phyloP scores from a whole-genome alignment of 352 stramenopile genomes.

The Pythium coloratum region DNA sequence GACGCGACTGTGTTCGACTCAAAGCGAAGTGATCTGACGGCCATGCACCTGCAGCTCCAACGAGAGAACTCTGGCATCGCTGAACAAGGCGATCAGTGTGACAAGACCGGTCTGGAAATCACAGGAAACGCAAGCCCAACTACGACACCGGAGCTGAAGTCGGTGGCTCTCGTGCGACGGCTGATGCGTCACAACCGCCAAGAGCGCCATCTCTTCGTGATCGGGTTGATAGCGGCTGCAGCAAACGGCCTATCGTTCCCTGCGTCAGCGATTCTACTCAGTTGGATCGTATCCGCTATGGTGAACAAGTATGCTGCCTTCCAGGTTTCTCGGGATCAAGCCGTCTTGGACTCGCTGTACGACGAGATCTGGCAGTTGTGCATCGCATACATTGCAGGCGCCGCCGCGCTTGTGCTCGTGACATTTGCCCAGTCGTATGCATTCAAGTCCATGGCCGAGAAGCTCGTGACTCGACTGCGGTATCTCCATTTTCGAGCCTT shows the following conservation, averaged over 20 bases:
- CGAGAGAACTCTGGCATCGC: not conserved
- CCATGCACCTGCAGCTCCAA: not conserved
- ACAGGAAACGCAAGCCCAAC: not conserved
- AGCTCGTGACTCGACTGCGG: constrained; percentile 45
- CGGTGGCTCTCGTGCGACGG: constrained; percentile 1
- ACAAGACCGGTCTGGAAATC: not conserved
- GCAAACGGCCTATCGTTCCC: constrained; percentile 39
- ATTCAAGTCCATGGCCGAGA: constrained; percentile 57
- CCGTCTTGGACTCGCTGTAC: constrained; percentile 36
- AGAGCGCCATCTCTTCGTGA: constrained; percentile 11
- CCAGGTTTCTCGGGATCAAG: constrained; percentile 25
- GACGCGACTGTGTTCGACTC: constrained; percentile 7
- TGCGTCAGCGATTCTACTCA: constrained; percentile 39
- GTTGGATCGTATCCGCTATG: constrained; percentile 48
- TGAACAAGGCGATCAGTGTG: not conserved
- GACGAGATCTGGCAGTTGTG: constrained; percentile 31
- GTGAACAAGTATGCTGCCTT: constrained; percentile 44
- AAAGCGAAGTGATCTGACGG: constrained; percentile 18
- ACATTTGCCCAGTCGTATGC: constrained; percentile 42
- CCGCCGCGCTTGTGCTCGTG: constrained; percentile 31
- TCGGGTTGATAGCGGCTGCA: constrained; percentile 16
- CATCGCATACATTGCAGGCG: constrained; percentile 36
- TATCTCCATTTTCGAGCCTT: constrained; percentile 45
- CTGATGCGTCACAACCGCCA: constrained; percentile 8
- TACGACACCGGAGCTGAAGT: not conserved